These are phyloP conservation scores for Xylaria sp. DNA, from an alignment of 2,329 filamentous ascomycete species.

Conservation along the genomic window DNA sequence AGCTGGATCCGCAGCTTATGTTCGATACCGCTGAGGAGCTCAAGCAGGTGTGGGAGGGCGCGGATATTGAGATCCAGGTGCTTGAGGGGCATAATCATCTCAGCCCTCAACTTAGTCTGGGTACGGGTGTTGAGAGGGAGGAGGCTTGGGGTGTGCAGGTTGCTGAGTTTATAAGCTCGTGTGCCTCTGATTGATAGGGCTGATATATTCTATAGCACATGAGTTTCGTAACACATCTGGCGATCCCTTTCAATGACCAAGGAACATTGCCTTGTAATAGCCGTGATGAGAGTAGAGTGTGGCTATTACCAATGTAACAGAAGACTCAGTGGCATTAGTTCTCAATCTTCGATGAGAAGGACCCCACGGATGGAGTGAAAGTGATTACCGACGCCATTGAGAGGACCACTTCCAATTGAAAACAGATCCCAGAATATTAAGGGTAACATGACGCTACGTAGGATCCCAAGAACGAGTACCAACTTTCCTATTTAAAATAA, in stretches of 20 bases:
- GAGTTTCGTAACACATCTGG: not conserved
- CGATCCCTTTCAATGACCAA: not conserved
- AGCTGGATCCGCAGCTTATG: slow-evolving; percentile 46
- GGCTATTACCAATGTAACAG: not conserved
- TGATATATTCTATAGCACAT: not conserved
- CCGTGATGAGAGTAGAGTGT: not conserved
- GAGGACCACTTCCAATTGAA: not conserved
- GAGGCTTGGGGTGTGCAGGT: slow-evolving; percentile 48
- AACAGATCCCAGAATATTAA: no score
- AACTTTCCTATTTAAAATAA: no score
- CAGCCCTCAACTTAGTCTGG: slow-evolving; percentile 44
- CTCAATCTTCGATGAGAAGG: not conserved
- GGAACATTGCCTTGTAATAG: not conserved
- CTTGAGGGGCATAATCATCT: slow-evolving; percentile 49
- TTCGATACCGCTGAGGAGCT: slow-evolving; percentile 42
- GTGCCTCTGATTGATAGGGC: slow-evolving; percentile 24
- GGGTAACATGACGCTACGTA: not conserved
- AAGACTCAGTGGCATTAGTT: not conserved
- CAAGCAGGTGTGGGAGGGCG: slow-evolving; percentile 38
- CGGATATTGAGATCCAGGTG: slow-evolving; percentile 38
- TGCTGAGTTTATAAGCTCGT: slow-evolving; percentile 41
- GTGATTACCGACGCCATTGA: no score
- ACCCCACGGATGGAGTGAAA: no score
- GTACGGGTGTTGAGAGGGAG: slow-evolving; percentile 47
- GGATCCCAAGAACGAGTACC: not conserved